Percentiles rank a stretch among this genome's conserved stretches.
phyloP scores from a whole-genome alignment of 306 rosid species.

The Prunus fruticosa region DNA sequence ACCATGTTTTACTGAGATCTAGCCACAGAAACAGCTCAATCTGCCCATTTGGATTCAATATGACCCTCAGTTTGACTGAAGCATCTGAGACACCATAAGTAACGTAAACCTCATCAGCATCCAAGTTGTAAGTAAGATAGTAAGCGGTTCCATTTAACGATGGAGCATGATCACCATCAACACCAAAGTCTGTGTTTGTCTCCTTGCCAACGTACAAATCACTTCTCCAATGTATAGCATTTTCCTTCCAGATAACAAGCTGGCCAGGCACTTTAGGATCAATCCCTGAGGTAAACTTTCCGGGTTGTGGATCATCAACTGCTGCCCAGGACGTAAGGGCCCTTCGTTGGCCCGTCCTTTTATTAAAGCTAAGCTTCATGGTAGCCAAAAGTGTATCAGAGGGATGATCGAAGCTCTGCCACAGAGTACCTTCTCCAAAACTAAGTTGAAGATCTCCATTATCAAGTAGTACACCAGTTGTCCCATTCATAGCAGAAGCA shows the following conservation, averaged over 20 bases:
- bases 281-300: neutral
- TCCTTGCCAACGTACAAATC: neutral
- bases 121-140: neutral
- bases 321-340: neutral
- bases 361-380: slow-evolving; percentile 12
- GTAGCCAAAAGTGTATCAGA: slow-evolving; percentile 29
- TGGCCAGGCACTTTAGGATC: neutral
- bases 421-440: neutral
- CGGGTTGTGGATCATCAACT: neutral
- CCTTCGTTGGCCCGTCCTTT: neutral
- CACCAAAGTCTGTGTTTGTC: neutral
- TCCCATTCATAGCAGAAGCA: neutral
- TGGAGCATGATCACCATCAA: too few species aligned
- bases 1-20: neutral
- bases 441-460: slow-evolving; percentile 11
- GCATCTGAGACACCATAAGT: neutral
- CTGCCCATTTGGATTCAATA: neutral
- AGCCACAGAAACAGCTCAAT: neutral
- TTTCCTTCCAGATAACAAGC: neutral
- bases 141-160: neutral
- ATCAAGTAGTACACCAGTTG: slow-evolving; percentile 1
- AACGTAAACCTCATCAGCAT: neutral
- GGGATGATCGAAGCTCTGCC: slow-evolving; percentile 60
- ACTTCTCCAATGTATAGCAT: neutral
- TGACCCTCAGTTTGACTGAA: neutral